Conservation (phyloP, 2,329 filamentous ascomycete species). For the Fusarium devonianum region DNA sequence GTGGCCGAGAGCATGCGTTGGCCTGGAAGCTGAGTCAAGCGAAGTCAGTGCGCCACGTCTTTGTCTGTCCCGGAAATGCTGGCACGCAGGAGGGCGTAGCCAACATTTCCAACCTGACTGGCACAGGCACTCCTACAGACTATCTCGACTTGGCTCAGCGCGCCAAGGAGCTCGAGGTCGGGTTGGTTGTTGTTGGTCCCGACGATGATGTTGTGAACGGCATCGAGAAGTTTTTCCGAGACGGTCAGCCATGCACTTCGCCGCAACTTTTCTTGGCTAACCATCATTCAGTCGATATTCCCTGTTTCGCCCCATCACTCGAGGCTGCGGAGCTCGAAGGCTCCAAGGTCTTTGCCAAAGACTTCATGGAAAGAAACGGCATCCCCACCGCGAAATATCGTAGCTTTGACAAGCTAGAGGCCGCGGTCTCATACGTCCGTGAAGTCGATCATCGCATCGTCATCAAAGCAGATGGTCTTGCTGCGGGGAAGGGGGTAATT, state of each 20-base stretch:
- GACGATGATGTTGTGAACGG: constrained; percentile 78
- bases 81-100: too few relatives aligned
- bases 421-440: constrained; percentile 68
- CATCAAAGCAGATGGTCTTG: constrained; percentile 78
- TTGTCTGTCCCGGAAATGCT: constrained; percentile 68
- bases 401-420: constrained; percentile 70
- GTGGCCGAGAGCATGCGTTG: constrained; percentile 77
- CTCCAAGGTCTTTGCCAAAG: constrained; percentile 79
- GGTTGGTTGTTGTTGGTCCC: constrained; percentile 77
- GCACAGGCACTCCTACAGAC: too few relatives aligned
- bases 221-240: constrained; percentile 73
- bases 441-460: constrained; percentile 66
- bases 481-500: constrained; percentile 72
- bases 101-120: too few relatives aligned
- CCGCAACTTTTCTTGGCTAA: not conserved
- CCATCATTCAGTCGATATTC: constrained; percentile 55
- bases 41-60: constrained; percentile 66
- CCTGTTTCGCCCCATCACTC: constrained; percentile 73
- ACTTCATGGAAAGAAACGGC: constrained; percentile 76
- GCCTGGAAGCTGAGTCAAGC: constrained; percentile 78
- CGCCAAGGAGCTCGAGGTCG: too few relatives aligned
- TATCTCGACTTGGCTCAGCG: too few relatives aligned
- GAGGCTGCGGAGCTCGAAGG: constrained; percentile 77
- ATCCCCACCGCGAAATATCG: constrained; percentile 78
- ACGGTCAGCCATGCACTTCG: not conserved